These are phyloP conservation scores for Wickerhamiella lipophila DNA, from an alignment of 805 yeast genomes.

Conservation along the genomic window DNA sequence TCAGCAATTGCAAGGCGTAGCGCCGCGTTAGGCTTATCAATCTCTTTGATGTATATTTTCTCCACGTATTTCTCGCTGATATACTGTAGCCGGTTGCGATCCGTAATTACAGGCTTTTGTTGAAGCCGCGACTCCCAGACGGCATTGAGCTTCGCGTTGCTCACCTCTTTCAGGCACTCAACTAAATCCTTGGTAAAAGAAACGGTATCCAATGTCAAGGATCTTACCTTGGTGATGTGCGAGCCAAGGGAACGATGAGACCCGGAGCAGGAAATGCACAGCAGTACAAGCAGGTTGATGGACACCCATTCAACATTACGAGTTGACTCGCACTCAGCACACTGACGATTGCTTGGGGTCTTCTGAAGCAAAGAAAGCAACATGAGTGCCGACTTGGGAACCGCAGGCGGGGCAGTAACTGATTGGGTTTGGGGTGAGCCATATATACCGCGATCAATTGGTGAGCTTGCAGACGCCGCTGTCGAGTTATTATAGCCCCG, in stretches of 20 bases:
- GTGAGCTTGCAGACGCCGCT: background rate
- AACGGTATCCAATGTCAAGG: constrained; percentile 57
- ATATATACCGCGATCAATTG: background rate
- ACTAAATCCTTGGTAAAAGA: constrained; percentile 46
- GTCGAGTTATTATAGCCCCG: background rate
- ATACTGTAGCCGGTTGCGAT: constrained; percentile 42
- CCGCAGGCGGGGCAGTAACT: constrained; percentile 2
- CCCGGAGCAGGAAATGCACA: constrained; percentile 80
- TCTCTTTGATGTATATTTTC: constrained; percentile 34
- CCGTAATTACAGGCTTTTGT: constrained; percentile 24
- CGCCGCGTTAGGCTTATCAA: constrained; percentile 27
- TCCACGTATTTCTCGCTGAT: constrained; percentile 53
- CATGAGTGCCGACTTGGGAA: constrained; percentile 9
- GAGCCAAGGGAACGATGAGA: constrained; percentile 81
- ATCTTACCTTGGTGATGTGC: constrained; percentile 63
- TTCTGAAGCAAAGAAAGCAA: constrained; percentile 16
- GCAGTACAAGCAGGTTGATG: constrained; percentile 51
- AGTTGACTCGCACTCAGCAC: constrained; percentile 67
- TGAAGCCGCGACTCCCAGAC: constrained; percentile 42
- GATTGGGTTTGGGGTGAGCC: background rate
- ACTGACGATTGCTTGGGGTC: constrained; percentile 43
- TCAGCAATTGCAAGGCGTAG: constrained; percentile 28
- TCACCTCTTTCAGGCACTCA: constrained; percentile 42
- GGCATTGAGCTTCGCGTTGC: constrained; percentile 43
- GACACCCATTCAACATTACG: constrained; percentile 77